These are phyloP conservation scores for Wilcoxina mikolae DNA, from an alignment of 495 filamentous ascomycete species.

Conservation along the genomic window DNA sequence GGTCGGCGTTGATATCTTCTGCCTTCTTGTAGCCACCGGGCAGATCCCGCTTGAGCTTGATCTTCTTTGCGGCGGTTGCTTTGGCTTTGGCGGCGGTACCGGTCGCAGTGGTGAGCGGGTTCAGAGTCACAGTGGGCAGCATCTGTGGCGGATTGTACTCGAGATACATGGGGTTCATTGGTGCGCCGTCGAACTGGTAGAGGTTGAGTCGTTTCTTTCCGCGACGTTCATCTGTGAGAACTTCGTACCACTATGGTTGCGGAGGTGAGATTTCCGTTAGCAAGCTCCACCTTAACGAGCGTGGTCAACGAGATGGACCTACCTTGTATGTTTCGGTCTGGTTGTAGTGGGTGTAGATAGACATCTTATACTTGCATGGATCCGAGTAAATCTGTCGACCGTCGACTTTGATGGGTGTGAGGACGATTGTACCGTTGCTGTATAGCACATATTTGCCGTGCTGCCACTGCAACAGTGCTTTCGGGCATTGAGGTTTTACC, in stretches of 20 bases:
- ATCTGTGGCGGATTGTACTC: slow-evolving; percentile 55
- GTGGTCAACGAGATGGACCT: slow-evolving; percentile 11
- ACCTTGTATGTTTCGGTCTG: slow-evolving; percentile 53
- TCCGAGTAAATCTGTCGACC: slow-evolving; percentile 57
- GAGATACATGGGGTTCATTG: slow-evolving; percentile 61
- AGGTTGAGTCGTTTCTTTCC: slow-evolving; percentile 51
- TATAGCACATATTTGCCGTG: slow-evolving; percentile 45
- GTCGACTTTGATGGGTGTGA: slow-evolving; percentile 52
- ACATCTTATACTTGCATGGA: slow-evolving; percentile 42
- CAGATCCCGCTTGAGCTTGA: slow-evolving; percentile 26
- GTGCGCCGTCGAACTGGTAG: slow-evolving; percentile 47
- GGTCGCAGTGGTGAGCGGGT: slow-evolving; percentile 16
- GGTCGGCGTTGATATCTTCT: slow-evolving; percentile 38
- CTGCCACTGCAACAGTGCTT: slow-evolving; percentile 63
- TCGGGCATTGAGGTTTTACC: slow-evolving; percentile 46
- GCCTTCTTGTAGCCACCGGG: slow-evolving; percentile 34
- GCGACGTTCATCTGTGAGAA: slow-evolving; percentile 48
- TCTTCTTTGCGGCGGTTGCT: slow-evolving; percentile 22
- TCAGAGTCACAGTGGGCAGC: slow-evolving; percentile 44
- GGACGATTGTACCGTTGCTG: slow-evolving; percentile 41
- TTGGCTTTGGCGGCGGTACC: slow-evolving; percentile 18
- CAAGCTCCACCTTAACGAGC: no score
- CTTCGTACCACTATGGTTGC: slow-evolving; percentile 44
- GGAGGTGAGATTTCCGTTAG: no score
- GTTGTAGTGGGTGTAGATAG: slow-evolving; percentile 54